phyloP scores from a whole-genome alignment of 257 asterid genomes.

The Jacaranda mimosifolia region DNA sequence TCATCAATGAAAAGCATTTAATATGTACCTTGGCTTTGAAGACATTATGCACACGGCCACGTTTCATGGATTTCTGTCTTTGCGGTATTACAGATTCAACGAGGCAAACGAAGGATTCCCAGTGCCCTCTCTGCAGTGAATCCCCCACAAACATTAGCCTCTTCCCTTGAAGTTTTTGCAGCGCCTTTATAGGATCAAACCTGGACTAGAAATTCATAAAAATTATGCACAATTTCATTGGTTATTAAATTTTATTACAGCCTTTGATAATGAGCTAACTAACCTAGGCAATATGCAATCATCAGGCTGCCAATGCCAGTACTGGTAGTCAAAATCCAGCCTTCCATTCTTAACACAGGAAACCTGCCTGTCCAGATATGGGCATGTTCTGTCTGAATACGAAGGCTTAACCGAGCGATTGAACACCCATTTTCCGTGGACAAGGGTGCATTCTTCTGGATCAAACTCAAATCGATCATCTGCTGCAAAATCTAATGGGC shows the following conservation, averaged over 20 bases:
- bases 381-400: conserved; percentile 76
- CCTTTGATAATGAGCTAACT: background rate
- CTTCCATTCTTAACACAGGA: conserved; percentile 87
- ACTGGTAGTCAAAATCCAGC: conserved; percentile 65
- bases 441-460: conserved; percentile 76
- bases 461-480: conserved; percentile 85
- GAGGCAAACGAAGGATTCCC: conserved; percentile 91
- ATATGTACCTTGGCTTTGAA: conserved; percentile 53
- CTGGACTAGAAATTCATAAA: conserved; percentile 46
- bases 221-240: no score
- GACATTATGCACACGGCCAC: conserved; percentile 65
- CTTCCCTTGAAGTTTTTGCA: conserved; percentile 77
- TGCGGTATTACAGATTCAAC: conserved; percentile 79
- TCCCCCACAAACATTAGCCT: conserved; percentile 94
- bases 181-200: conserved; percentile 72
- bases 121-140: conserved; percentile 93
- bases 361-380: conserved; percentile 84
- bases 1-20: no score
- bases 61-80: conserved; percentile 69
- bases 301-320: conserved; percentile 94
- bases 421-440: conserved; percentile 84
- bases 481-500: conserved; percentile 59
- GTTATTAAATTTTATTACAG: background rate
- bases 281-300: conserved; percentile 95
- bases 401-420: conserved; percentile 70